Evolutionary conservation across 148 eudicot species (phyloP).

Genomic region (Oxyria digyna): DNA sequence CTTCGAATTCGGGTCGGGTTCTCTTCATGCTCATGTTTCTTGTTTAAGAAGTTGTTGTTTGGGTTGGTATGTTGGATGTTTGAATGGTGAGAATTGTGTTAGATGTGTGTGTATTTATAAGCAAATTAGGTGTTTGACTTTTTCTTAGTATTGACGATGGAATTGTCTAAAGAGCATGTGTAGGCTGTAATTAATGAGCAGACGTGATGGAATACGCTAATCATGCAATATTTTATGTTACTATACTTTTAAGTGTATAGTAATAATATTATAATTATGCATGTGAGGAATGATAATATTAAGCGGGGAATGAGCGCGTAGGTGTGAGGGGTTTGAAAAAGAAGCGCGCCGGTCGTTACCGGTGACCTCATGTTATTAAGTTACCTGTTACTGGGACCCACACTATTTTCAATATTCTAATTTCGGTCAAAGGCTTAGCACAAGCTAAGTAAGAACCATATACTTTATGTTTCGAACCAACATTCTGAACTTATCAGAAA

Average conservation of each 20-base stretch:
- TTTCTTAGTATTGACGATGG: not conserved
- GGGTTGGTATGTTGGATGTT: not conserved
- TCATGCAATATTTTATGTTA: not conserved
- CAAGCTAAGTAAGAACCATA: no score
- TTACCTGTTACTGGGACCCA: not conserved
- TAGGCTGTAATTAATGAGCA: not conserved
- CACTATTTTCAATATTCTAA: not conserved
- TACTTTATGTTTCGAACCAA: no score
- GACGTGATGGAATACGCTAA: not conserved
- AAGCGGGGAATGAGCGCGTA: not conserved
- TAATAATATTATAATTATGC: no score
- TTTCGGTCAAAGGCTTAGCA: not conserved
- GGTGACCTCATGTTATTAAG: not conserved
- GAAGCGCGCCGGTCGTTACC: not conserved
- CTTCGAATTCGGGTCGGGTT: slow-evolving; percentile 1
- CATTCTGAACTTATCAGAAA: no score
- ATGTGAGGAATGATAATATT: not conserved
- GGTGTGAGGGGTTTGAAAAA: not conserved
- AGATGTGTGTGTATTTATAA: not conserved
- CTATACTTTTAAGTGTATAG: no score
- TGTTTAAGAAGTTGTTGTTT: not conserved
- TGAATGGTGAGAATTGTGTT: not conserved
- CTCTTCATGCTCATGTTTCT: slow-evolving; percentile 18
- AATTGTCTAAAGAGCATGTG: not conserved
- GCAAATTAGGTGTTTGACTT: not conserved